Conservation (phyloP, 306 rosid species). For the Begonia masoniana region DNA sequence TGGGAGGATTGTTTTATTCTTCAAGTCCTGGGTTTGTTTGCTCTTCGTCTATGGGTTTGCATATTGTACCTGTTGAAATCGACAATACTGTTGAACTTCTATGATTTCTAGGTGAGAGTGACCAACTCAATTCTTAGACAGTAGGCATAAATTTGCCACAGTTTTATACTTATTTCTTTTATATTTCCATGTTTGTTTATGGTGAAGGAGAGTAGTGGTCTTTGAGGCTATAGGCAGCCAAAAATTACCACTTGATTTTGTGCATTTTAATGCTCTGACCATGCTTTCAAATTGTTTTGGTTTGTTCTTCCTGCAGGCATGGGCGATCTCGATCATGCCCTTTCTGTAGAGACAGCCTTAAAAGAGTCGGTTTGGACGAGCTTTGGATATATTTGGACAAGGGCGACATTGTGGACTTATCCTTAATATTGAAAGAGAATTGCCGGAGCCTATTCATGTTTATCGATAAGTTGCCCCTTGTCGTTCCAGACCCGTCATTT, state of each 20-base stretch:
- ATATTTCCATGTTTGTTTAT: too few species aligned
- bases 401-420: slow-evolving; percentile 40
- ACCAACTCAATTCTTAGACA: slow-evolving; percentile 4
- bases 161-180: too few species aligned
- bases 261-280: background rate
- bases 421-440: slow-evolving; percentile 49
- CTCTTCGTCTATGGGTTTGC: too few species aligned
- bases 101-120: too few species aligned
- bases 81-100: too few species aligned
- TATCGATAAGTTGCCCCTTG: slow-evolving; percentile 59
- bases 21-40: too few species aligned
- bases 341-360: slow-evolving; percentile 75
- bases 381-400: slow-evolving; percentile 73
- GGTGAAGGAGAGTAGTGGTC: too few species aligned
- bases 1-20: too few species aligned
- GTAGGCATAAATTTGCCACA: background rate
- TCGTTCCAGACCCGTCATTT: slow-evolving; percentile 44
- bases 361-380: slow-evolving; percentile 62
- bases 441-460: slow-evolving; percentile 57
- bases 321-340: slow-evolving; percentile 78
- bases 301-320: slow-evolving; percentile 33
- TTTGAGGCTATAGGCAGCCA: background rate
- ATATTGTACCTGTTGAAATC: too few species aligned
- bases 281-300: too few species aligned
- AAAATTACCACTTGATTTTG: background rate